Conservation (phyloP, 176 grass and related monocot species). For the Areca catechu region DNA sequence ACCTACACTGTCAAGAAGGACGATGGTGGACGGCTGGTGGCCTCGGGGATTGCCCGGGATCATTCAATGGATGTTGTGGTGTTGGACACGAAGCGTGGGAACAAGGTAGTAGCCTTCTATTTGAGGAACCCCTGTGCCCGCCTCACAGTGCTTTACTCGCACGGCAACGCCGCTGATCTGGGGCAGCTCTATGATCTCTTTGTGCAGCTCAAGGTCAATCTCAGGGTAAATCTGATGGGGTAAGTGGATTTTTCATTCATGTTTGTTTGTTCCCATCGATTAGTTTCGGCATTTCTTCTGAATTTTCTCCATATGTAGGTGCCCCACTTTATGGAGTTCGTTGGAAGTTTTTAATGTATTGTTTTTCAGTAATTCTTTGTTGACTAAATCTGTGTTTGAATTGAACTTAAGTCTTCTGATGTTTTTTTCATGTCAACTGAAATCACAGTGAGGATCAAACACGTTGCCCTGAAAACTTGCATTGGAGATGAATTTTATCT, state of each 20-base stretch:
- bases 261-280: background rate
- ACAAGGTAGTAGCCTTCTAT: conserved; percentile 95
- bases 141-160: conserved; percentile 92
- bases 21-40: conserved; percentile 60
- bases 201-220: conserved; percentile 99
- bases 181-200: conserved; percentile 98
- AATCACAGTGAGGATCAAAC: no score
- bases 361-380: no score
- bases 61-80: conserved; percentile 65
- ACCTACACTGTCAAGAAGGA: conserved; percentile 85
- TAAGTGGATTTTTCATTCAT: conserved; percentile 30
- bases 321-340: no score
- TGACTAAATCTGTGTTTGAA: no score
- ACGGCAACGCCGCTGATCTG: conserved; percentile 97
- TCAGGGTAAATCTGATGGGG: conserved; percentile 98
- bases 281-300: no score
- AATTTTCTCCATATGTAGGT: no score
- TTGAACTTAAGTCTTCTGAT: no score
- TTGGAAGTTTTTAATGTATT: no score
- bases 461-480: no score
- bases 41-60: conserved; percentile 74
- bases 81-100: conserved; percentile 63
- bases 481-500: no score
- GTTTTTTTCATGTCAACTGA: no score
- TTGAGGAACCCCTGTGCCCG: conserved; percentile 72